These are phyloP conservation scores for Stylonectria norvegica DNA, from an alignment of 2,329 filamentous ascomycete species.

Conservation along the genomic window DNA sequence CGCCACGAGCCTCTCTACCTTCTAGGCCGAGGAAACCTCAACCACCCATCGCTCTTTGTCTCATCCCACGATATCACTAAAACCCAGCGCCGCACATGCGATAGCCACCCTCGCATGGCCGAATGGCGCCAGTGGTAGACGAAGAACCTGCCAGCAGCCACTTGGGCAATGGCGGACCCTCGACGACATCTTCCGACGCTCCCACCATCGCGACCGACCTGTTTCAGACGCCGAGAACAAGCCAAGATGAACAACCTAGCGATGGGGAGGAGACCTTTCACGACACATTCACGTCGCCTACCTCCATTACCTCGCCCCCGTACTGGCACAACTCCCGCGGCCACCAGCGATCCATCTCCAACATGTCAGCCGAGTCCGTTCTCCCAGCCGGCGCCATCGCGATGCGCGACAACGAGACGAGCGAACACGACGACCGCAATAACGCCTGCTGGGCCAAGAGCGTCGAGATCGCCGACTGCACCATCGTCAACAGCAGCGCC, in stretches of 20 bases:
- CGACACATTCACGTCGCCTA: constrained; percentile 22
- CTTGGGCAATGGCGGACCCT: constrained; percentile 17
- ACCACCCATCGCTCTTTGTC: too few species aligned
- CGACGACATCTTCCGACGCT: constrained; percentile 14
- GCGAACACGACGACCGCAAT: constrained; percentile 48
- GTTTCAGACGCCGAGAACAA: constrained; percentile 28
- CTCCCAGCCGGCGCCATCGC: constrained; percentile 55
- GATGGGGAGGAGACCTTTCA: constrained; percentile 4
- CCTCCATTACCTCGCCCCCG: constrained; percentile 38
- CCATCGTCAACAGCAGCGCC: constrained; percentile 53
- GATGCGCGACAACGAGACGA: constrained; percentile 59
- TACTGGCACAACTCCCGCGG: constrained; percentile 40
- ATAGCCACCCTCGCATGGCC: constrained; percentile 30
- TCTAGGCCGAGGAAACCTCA: too few species aligned
- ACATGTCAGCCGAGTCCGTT: constrained; percentile 46
- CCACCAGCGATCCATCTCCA: constrained; percentile 40
- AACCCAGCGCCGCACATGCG: too few species aligned
- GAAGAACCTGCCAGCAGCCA: constrained; percentile 21
- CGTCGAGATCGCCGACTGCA: constrained; percentile 56
- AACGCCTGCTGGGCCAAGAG: constrained; percentile 63
- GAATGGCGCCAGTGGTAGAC: constrained; percentile 34
- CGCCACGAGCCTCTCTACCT: too few species aligned
- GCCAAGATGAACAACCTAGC: constrained; percentile 8
- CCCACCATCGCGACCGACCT: constrained; percentile 15
- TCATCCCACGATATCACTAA: too few species aligned